Evolutionary conservation across 805 yeast genomes (phyloP).

Genomic region (Naumovozyma dairenensis): DNA sequence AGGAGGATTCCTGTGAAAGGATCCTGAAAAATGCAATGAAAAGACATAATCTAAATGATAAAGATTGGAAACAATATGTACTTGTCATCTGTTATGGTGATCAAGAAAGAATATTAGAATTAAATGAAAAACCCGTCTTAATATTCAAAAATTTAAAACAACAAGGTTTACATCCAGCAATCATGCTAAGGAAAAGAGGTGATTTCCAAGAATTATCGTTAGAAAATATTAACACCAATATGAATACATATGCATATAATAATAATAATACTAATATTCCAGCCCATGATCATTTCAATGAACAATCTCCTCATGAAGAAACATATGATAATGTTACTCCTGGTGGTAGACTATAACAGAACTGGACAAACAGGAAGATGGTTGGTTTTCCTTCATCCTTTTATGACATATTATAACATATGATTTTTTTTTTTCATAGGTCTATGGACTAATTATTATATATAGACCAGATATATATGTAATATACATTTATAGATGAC

Average conservation of each 20-base stretch:
- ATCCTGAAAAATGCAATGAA: slow-evolving; percentile 82
- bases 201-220: slow-evolving; percentile 30
- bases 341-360: slow-evolving; percentile 23
- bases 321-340: slow-evolving; percentile 17
- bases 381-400: no score
- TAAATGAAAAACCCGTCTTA: slow-evolving; percentile 81
- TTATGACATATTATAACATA: no score
- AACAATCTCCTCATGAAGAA: slow-evolving; percentile 9
- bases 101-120: slow-evolving; percentile 70
- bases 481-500: no score
- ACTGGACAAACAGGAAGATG: no score
- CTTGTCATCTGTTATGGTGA: slow-evolving; percentile 86
- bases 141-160: slow-evolving; percentile 80
- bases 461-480: no score
- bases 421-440: no score
- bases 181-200: slow-evolving; percentile 82
- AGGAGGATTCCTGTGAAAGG: slow-evolving; percentile 85
- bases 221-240: slow-evolving; percentile 7
- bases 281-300: background rate
- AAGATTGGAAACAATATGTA: slow-evolving; percentile 83
- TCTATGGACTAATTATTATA: no score
- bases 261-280: background rate
- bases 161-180: slow-evolving; percentile 78
- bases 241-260: no score
- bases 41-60: slow-evolving; percentile 64